A percentile compares a stretch with the other conserved stretches of the same genome.
phyloP scores from a whole-genome alignment of 805 yeast genomes.

The Millerozyma acaciae region DNA sequence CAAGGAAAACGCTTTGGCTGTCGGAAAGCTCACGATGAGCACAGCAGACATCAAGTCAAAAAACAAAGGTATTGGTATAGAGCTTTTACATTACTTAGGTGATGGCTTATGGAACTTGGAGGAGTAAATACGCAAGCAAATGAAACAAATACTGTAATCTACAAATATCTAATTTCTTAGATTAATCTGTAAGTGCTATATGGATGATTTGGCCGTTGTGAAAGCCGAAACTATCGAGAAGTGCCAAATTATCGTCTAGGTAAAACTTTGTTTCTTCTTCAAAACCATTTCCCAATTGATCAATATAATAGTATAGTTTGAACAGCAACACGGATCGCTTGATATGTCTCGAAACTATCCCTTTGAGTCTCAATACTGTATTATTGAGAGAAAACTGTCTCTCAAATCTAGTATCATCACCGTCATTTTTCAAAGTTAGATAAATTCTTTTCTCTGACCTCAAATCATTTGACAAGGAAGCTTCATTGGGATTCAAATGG shows the following conservation, averaged over 20 bases:
- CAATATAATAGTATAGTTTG: slow-evolving; percentile 21
- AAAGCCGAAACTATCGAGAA: slow-evolving; percentile 17
- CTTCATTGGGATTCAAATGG: slow-evolving; percentile 15
- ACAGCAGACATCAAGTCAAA: slow-evolving; percentile 79
- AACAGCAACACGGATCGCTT: slow-evolving; percentile 20
- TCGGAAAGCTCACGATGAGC: slow-evolving; percentile 84
- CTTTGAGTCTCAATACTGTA: slow-evolving; percentile 33
- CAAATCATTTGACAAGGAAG: not conserved
- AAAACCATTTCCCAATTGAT: slow-evolving; percentile 14
- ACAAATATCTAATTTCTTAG: not conserved
- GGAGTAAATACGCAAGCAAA: slow-evolving; percentile 31
- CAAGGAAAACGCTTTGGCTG: slow-evolving; percentile 83
- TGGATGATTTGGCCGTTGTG: slow-evolving; percentile 8
- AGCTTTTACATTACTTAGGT: slow-evolving; percentile 76
- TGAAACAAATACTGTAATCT: slow-evolving; percentile 1
- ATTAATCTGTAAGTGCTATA: slow-evolving; percentile 6
- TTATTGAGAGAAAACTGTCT: slow-evolving; percentile 21
- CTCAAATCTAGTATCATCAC: slow-evolving; percentile 5
- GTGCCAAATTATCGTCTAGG: slow-evolving; percentile 27
- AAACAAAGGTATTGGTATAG: slow-evolving; percentile 89
- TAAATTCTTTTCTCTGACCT: slow-evolving; percentile 3
- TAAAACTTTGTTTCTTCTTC: slow-evolving; percentile 12
- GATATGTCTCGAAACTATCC: slow-evolving; percentile 19
- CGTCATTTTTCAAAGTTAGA: not conserved
- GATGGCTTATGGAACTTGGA: slow-evolving; percentile 80